phyloP scores from a whole-genome alignment of 1,139 yeast genomes.

The Hyphopichia khmerensis region DNA sequence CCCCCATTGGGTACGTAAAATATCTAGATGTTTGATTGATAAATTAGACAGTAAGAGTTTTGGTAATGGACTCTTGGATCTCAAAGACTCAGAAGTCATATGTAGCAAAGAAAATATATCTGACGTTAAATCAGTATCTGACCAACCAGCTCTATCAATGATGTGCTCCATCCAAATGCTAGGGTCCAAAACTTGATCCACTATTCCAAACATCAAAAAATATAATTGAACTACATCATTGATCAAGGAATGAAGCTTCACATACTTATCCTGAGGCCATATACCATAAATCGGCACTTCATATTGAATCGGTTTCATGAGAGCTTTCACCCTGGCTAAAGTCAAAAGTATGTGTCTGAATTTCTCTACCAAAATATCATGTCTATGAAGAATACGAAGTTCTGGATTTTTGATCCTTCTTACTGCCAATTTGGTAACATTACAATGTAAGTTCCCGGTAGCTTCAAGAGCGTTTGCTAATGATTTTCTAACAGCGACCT shows the following conservation, averaged over 20 bases:
- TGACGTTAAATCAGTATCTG: slow-evolving; percentile 27
- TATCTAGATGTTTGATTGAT: slow-evolving; percentile 31
- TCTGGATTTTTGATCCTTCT: slow-evolving; percentile 20
- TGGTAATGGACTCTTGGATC: slow-evolving; percentile 28
- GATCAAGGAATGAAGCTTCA: slow-evolving; percentile 21
- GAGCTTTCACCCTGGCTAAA: slow-evolving; percentile 14
- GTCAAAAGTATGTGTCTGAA: slow-evolving; percentile 22
- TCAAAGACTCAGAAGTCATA: slow-evolving; percentile 33
- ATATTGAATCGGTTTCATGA: slow-evolving; percentile 28
- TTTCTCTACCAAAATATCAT: slow-evolving; percentile 23
- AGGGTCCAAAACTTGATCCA: slow-evolving; percentile 29
- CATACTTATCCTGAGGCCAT: slow-evolving; percentile 36
- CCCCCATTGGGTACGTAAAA: slow-evolving; percentile 32
- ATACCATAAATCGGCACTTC: slow-evolving; percentile 32
- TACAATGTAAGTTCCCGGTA: slow-evolving; percentile 31
- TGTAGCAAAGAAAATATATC: slow-evolving; percentile 31
- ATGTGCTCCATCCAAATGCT: slow-evolving; percentile 27
- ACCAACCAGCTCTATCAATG: slow-evolving; percentile 31
- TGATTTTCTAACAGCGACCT: slow-evolving; percentile 24
- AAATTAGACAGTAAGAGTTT: slow-evolving; percentile 33
- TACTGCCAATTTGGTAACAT: slow-evolving; percentile 27
- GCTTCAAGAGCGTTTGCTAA: slow-evolving; percentile 24
- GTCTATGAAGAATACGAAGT: slow-evolving; percentile 19
- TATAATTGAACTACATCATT: slow-evolving; percentile 31
- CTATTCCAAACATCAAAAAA: slow-evolving; percentile 20